Evolutionary conservation across 768 basidiomycete genomes (phyloP).

Genomic region (Collybiopsis luxurians): DNA sequence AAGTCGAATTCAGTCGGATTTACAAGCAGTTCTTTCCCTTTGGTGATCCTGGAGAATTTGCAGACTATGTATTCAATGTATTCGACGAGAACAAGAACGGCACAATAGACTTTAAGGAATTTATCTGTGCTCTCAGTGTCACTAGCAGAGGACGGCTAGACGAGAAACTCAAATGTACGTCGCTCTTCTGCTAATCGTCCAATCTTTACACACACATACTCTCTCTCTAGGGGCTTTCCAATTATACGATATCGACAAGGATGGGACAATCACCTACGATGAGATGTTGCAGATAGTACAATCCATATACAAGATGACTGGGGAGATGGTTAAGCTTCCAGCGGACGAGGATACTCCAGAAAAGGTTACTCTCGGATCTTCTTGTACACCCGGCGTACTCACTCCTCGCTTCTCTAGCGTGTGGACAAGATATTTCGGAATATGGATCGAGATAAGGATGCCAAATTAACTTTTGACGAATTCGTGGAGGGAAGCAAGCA

Average conservation of each 20-base stretch:
- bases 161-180: constrained; percentile 96
- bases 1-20: constrained; percentile 92
- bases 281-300: constrained; percentile 99
- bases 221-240: constrained; percentile 91
- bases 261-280: constrained; percentile 96
- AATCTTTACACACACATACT: constrained; percentile 13
- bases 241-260: constrained; percentile 97
- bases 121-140: constrained; percentile 95
- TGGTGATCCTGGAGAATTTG: constrained; percentile 94
- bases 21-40: constrained; percentile 99
- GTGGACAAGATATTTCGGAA: constrained; percentile 98
- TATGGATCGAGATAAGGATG: constrained; percentile 97
- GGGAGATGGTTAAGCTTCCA: constrained; percentile 98
- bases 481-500: constrained; percentile 99
- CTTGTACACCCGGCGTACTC: no score
- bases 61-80: constrained; percentile 98
- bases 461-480: constrained; percentile 90
- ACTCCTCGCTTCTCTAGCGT: constrained; percentile 49
- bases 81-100: constrained; percentile 95
- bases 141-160: constrained; percentile 92
- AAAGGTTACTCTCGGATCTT: constrained; percentile 55
- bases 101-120: constrained; percentile 99
- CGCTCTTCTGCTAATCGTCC: neutral
- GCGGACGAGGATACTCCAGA: constrained; percentile 99
- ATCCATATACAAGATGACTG: constrained; percentile 99